Percentiles rank a stretch among this genome's conserved stretches.
Conservation (phyloP, 2,329 filamentous ascomycete species). For the Botrytis tulipae region DNA sequence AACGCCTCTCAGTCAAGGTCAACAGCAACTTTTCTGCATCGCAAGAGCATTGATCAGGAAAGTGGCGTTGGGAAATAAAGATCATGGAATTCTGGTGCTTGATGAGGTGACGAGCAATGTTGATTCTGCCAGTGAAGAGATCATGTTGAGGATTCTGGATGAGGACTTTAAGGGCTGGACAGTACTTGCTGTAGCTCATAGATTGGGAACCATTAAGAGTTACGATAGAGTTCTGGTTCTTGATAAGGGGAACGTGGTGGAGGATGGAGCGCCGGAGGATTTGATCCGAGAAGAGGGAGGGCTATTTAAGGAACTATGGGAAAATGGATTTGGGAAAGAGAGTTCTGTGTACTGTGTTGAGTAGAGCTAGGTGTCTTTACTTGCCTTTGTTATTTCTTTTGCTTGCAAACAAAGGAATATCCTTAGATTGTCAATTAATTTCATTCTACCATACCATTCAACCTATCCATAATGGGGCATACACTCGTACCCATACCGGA, state of each 20-base stretch:
- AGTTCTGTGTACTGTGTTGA: neutral
- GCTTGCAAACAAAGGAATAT: neutral
- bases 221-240: constrained; percentile 47
- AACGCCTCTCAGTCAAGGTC: constrained; percentile 63
- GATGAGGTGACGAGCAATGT: constrained; percentile 51
- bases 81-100: constrained; percentile 42
- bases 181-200: constrained; percentile 40
- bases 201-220: constrained; percentile 42
- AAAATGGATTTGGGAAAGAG: neutral
- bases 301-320: constrained; percentile 1
- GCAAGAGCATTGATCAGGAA: constrained; percentile 45
- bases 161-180: constrained; percentile 53
- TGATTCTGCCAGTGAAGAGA: constrained; percentile 54
- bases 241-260: constrained; percentile 60
- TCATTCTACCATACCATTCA: neutral
- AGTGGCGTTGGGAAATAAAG: constrained; percentile 23
- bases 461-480: neutral
- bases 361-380: neutral
- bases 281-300: constrained; percentile 43
- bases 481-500: neutral
- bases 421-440: neutral
- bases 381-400: neutral
- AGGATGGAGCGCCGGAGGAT: constrained; percentile 81
- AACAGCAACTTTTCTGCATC: constrained; percentile 50
- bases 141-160: constrained; percentile 54